Conservation (phyloP, 2,329 filamentous ascomycete species). For the Stemphylium lycopersici region DNA sequence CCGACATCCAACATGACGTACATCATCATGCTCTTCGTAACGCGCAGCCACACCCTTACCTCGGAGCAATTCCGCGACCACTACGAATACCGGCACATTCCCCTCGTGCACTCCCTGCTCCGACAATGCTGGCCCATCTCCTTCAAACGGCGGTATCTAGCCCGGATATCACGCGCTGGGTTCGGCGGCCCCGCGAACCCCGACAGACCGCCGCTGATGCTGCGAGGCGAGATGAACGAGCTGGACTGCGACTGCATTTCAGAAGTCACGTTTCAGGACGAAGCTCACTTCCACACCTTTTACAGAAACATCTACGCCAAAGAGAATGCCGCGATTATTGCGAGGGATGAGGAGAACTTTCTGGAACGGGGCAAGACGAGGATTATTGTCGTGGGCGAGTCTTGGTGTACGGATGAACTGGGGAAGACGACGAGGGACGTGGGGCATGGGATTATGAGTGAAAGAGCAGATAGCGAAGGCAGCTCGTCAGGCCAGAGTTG, state of each 20-base stretch:
- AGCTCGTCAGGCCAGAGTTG: conserved; percentile 21
- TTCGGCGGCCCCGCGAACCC: conserved; percentile 35
- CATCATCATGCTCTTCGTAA: conserved; percentile 35
- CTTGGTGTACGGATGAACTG: conserved; percentile 21
- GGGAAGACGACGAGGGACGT: conserved; percentile 16
- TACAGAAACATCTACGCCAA: conserved; percentile 33
- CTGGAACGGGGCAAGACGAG: conserved; percentile 26
- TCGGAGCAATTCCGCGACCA: conserved; percentile 35
- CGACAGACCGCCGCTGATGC: conserved; percentile 27
- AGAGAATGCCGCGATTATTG: conserved; percentile 27
- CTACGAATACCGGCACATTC: conserved; percentile 38
- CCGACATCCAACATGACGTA: conserved; percentile 28
- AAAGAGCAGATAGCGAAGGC: conserved; percentile 21
- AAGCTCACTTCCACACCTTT: conserved; percentile 33
- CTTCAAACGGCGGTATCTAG: conserved; percentile 37
- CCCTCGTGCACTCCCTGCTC: conserved; percentile 29
- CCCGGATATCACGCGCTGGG: conserved; percentile 31
- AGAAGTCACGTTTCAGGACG: conserved; percentile 32
- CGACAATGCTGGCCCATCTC: conserved; percentile 25
- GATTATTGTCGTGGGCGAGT: conserved; percentile 37
- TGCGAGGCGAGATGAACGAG: conserved; percentile 30
- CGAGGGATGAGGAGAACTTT: conserved; percentile 34
- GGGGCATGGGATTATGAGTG: conserved; percentile 5
- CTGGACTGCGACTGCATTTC: conserved; percentile 38
- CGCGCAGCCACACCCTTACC: conserved; percentile 27